phyloP scores from a whole-genome alignment of 345 rosid genomes.

The Populus euphratica region DNA sequence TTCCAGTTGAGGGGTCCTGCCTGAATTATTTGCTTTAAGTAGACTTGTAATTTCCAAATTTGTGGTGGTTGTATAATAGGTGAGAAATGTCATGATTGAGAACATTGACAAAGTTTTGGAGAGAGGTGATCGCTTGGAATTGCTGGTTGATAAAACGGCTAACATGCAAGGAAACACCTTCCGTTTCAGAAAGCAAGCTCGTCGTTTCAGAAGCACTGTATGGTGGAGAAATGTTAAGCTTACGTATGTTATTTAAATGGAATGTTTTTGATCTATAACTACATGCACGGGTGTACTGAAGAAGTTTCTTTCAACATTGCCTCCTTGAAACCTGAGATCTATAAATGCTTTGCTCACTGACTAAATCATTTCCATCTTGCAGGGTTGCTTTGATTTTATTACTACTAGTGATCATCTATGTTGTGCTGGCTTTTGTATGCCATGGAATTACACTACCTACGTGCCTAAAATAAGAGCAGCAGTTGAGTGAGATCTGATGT shows the following conservation, averaged over 20 bases:
- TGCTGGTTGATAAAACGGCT: conserved; percentile 92
- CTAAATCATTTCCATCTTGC: conserved; percentile 26
- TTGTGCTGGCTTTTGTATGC: conserved; percentile 75
- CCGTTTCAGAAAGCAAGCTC: conserved; percentile 92
- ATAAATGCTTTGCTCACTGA: conserved; percentile 9
- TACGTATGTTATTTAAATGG: conserved; percentile 44
- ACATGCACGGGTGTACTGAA: not conserved
- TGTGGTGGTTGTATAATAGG: conserved; percentile 32
- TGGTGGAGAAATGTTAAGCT: conserved; percentile 98
- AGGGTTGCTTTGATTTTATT: conserved; percentile 63
- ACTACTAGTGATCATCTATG: conserved; percentile 60
- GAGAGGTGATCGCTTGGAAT: conserved; percentile 90
- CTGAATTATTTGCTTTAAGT: not conserved
- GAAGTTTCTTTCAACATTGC: not conserved
- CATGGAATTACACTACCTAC: conserved; percentile 70
- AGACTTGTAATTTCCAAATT: not conserved
- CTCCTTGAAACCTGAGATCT: not conserved
- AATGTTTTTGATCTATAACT: not conserved
- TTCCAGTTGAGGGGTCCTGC: not conserved
- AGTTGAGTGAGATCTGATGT: conserved; percentile 16
- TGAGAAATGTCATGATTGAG: conserved; percentile 90
- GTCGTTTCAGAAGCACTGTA: conserved; percentile 67
- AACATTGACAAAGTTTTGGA: conserved; percentile 88
- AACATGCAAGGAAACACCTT: conserved; percentile 95
- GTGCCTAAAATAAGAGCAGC: conserved; percentile 51